Base-by-base conservation (phyloP, 2,329 filamentous ascomycete genomes). In the Pseudocercospora vitis region DNA sequence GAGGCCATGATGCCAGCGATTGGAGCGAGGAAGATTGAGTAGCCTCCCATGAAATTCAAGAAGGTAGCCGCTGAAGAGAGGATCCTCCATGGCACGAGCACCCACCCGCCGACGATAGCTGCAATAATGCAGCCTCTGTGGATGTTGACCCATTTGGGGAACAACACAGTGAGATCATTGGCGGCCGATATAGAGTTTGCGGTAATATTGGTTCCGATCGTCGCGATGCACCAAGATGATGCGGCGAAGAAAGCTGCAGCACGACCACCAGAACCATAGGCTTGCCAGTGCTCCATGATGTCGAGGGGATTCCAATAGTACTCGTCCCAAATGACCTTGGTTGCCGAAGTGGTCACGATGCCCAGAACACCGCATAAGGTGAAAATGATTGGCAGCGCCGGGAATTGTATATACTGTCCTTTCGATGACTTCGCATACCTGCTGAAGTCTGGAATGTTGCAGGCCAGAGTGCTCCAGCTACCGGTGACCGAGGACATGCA, bases 1-100 rank as follows among this genome's bases (percentile, higher is more conserved):
- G 76, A 74, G 1, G 78, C 72, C 71, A 85, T 78, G 57, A 85
- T 81, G 1, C 78, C 78, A 0, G 81, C 80, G 55, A 86, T 81
- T 0, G 83, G 82, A 0, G 81, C 83, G 0, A 87, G 71, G 67
- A 87, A 87, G 31, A 86, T 75, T 1, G 80, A 78, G 68, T 85
- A 85, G 0, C 82, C 84, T 46, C 48, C 48, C 48, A 50, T 50
- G 48, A 50, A 50, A 1, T 33, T 24, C 3, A 28, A 26, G 14
- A 50, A 50, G 9, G 48, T 50, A 12, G 48, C 31, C 6, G 48
- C 48, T 4, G 33, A 42, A 3, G 48, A 50, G 21, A 86, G 71
- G 52, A 86, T 85, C 70, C 83, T 84, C 83, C 83, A 86, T 2
- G 82, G 83, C 0, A 84, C 81, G 12, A 86, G 73, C 1, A 76